A percentile compares a stretch with the other conserved stretches of the same genome.
Evolutionary conservation across 2,329 filamentous ascomycete genomes (phyloP).

Genomic region (Aspergillus caelatus): DNA sequence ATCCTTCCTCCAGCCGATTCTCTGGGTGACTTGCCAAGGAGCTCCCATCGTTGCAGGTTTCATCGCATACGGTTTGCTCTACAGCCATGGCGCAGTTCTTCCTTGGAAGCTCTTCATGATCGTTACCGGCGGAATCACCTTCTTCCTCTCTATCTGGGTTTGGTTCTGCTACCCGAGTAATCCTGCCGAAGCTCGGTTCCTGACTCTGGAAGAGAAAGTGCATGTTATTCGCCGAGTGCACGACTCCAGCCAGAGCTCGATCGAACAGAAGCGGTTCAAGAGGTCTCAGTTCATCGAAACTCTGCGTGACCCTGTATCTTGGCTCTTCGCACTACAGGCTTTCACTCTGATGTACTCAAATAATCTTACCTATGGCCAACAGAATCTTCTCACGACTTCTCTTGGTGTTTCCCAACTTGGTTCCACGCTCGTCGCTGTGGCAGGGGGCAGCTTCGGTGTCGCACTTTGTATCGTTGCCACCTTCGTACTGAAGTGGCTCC

Average conservation of each 20-base stretch:
- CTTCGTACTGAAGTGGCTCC: not conserved
- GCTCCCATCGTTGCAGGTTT: not conserved
- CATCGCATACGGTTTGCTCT: not conserved
- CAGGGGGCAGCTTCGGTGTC: not conserved
- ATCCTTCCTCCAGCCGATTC: not conserved
- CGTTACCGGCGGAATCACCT: not conserved
- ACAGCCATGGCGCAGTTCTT: not conserved
- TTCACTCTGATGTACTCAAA: slow-evolving; percentile 2
- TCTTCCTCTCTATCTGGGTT: not conserved
- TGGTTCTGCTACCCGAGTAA: not conserved
- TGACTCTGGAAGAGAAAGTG: not conserved
- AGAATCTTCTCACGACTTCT: slow-evolving; percentile 1
- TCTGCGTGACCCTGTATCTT: not conserved
- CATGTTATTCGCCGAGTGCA: not conserved
- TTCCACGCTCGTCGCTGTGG: slow-evolving; percentile 1
- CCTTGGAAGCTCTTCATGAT: slow-evolving; percentile 4
- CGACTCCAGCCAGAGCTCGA: not conserved
- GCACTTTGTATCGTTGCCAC: not conserved
- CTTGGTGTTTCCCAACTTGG: not conserved
- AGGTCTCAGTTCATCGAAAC: not conserved
- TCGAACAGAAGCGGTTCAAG: slow-evolving; percentile 2
- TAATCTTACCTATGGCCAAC: not conserved
- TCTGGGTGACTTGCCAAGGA: slow-evolving; percentile 3
- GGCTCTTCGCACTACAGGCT: not conserved
- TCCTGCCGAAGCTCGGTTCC: not conserved